Base-by-base conservation (phyloP, 2,329 filamentous ascomycete genomes). In the Fusarium sp. region DNA sequence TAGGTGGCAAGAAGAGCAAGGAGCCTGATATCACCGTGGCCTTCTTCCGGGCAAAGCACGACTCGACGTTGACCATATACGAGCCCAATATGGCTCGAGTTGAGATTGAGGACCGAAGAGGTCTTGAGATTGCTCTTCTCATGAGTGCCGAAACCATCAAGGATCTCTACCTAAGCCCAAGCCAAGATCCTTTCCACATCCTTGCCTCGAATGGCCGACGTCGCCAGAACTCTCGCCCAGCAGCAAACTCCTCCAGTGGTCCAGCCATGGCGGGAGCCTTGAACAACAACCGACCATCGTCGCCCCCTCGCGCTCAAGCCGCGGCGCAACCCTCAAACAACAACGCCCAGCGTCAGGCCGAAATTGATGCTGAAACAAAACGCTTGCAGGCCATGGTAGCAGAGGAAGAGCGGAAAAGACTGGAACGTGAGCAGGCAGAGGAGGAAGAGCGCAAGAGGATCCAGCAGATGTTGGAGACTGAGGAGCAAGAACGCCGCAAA, bases 1-100 rank as follows among this genome's bases (percentile, higher is more conserved):
- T 91, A 0, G 89, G 88, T 23, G 89, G 89, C n/a, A 93, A 90
- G 80, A 93, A 93, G 83, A 92, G 86, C 82, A 95, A 93, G 77
- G 96, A 99, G 78, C 95, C 96, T 0, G 96, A 98, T 80, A 98
- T 98, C 72, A 94, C 94, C 0, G 86, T 98, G n/a, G 94, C 93
- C 4, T 87, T 98, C 74, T 97, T 94, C 84, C 90, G 91, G 70
- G 84, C 90, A 26, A 90, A 89, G 71, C 81, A 83, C 49, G 92
- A 94, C 73, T 83, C 81, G 37, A 77, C 79, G 30, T 81, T 98
- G 62, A 97, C 94, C 3, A 86, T 99, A 43, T 98, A 98, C 82
- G 93, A 99, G 79, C 93, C 95, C 7, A 98, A 98, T 77, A 85
- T 98, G 76, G 90, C 91, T 65, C 87, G 96, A 9, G 91, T 98